Evolutionary conservation across 768 basidiomycete species (phyloP).

Genomic region (Hericium coralloides): DNA sequence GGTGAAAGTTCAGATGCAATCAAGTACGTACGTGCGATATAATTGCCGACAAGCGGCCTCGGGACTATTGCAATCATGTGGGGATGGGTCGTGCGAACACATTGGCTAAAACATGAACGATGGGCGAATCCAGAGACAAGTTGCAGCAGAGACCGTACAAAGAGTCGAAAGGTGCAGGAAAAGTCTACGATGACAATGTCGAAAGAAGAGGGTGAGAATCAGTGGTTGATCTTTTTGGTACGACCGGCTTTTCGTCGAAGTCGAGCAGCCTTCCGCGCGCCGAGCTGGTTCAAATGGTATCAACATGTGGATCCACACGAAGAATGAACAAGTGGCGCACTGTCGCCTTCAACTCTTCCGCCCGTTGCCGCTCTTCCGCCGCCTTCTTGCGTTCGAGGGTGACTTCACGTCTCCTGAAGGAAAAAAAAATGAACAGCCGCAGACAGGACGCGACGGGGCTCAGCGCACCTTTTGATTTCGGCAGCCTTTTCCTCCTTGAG

Average conservation of each 20-base stretch:
- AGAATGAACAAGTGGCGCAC: conserved; percentile 22
- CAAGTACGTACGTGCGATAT: too few relatives aligned
- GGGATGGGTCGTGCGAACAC: too few relatives aligned
- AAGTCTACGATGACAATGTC: background rate
- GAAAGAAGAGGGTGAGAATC: conserved; percentile 15
- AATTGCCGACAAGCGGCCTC: too few relatives aligned
- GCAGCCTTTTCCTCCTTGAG: conserved; percentile 70
- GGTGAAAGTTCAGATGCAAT: too few relatives aligned
- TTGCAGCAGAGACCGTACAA: too few relatives aligned
- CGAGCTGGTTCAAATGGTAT: conserved; percentile 45
- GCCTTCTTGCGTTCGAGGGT: conserved; percentile 64
- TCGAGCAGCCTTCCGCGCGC: conserved; percentile 67
- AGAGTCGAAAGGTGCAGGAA: too few relatives aligned
- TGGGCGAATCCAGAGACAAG: too few relatives aligned
- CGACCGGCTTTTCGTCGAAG: conserved; percentile 65
- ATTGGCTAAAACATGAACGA: too few relatives aligned
- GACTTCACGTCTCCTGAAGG: conserved; percentile 50
- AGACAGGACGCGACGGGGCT: background rate
- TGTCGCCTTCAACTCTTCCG: conserved; percentile 57
- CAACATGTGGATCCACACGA: conserved; percentile 1
- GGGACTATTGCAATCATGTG: too few relatives aligned
- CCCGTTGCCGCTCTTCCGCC: conserved; percentile 59
- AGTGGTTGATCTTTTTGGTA: conserved; percentile 76
- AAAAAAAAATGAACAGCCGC: background rate
- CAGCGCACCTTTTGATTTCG: conserved; percentile 48